Percentiles rank a stretch among this genome's conserved stretches.
phyloP scores from a whole-genome alignment of 306 rosid species.

The Styphnolobium japonicum region DNA sequence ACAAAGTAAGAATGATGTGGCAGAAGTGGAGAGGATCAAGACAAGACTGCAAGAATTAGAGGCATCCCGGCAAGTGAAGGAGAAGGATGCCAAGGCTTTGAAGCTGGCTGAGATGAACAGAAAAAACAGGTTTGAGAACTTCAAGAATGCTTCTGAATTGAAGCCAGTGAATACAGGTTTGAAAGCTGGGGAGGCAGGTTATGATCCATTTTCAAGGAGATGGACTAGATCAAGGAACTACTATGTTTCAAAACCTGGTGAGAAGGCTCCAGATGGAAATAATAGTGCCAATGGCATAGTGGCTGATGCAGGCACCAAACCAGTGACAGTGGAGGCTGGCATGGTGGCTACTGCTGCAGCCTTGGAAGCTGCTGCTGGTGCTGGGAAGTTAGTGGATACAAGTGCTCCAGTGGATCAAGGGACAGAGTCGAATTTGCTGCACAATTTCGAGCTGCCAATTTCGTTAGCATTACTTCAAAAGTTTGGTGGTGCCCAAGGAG shows the following conservation, averaged over 20 bases:
- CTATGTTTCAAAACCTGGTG: slow-evolving; percentile 68
- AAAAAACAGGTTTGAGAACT: slow-evolving; percentile 82
- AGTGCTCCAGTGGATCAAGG: slow-evolving; percentile 88
- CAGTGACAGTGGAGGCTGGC: slow-evolving; percentile 44
- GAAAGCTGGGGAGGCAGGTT: slow-evolving; percentile 90
- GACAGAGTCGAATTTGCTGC: slow-evolving; percentile 60
- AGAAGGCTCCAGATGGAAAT: slow-evolving; percentile 39
- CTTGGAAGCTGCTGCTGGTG: slow-evolving; percentile 80
- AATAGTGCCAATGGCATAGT: slow-evolving; percentile 28
- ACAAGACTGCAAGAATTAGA: slow-evolving; percentile 62
- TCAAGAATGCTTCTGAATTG: slow-evolving; percentile 83
- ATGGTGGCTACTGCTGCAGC: slow-evolving; percentile 78
- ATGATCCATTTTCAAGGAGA: slow-evolving; percentile 91
- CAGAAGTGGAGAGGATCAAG: slow-evolving; percentile 63
- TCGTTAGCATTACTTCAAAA: slow-evolving; percentile 74
- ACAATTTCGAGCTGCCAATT: slow-evolving; percentile 83
- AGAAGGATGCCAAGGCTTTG: slow-evolving; percentile 70
- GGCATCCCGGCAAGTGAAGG: slow-evolving; percentile 56
- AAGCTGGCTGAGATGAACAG: slow-evolving; percentile 89
- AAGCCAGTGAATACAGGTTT: slow-evolving; percentile 51
- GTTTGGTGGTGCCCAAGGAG: slow-evolving; percentile 82
- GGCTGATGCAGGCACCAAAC: slow-evolving; percentile 31
- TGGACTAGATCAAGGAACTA: slow-evolving; percentile 94
- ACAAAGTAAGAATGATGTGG: slow-evolving; percentile 58
- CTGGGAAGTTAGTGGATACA: slow-evolving; percentile 83